Percentiles rank a stretch among this genome's conserved stretches.
phyloP scores from a whole-genome alignment of 768 basidiomycete genomes.

The Agaricus subrufescens region DNA sequence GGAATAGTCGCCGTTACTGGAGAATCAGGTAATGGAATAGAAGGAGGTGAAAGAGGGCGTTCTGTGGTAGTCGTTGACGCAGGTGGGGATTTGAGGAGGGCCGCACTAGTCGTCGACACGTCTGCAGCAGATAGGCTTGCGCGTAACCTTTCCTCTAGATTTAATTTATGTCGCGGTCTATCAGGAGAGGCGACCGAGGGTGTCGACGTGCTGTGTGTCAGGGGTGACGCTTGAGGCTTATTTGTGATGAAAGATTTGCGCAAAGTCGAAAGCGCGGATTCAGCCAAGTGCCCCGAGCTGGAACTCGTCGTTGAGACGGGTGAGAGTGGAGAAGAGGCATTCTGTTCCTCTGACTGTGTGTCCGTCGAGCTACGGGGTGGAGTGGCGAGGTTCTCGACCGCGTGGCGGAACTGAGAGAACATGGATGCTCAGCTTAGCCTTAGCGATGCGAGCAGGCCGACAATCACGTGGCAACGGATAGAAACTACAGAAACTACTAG shows the following conservation, averaged over 20 bases:
- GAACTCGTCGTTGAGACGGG: slow-evolving; percentile 31
- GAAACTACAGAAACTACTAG: background rate
- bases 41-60: slow-evolving; percentile 33
- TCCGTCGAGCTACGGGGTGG: slow-evolving; percentile 16
- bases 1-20: slow-evolving; percentile 19
- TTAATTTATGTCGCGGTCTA: slow-evolving; percentile 39
- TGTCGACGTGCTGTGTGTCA: slow-evolving; percentile 11
- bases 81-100: background rate
- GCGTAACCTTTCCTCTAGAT: slow-evolving; percentile 73
- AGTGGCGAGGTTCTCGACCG: slow-evolving; percentile 61
- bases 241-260: slow-evolving; percentile 59
- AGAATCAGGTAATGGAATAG: slow-evolving; percentile 39
- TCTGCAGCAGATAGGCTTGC: slow-evolving; percentile 17
- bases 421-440: slow-evolving; percentile 29
- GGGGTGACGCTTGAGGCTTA: slow-evolving; percentile 27
- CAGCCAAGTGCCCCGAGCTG: slow-evolving; percentile 50
- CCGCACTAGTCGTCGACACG: background rate
- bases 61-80: slow-evolving; percentile 18
- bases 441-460: background rate
- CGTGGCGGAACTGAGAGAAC: slow-evolving; percentile 73
- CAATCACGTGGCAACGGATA: slow-evolving; percentile 5
- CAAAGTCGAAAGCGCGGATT: slow-evolving; percentile 53
- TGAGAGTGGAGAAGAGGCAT: slow-evolving; percentile 18
- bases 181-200: slow-evolving; percentile 10
- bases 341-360: slow-evolving; percentile 11